These are phyloP conservation scores for Metarhizium sp. DNA, from an alignment of 2,329 filamentous ascomycete species.

Conservation along the genomic window DNA sequence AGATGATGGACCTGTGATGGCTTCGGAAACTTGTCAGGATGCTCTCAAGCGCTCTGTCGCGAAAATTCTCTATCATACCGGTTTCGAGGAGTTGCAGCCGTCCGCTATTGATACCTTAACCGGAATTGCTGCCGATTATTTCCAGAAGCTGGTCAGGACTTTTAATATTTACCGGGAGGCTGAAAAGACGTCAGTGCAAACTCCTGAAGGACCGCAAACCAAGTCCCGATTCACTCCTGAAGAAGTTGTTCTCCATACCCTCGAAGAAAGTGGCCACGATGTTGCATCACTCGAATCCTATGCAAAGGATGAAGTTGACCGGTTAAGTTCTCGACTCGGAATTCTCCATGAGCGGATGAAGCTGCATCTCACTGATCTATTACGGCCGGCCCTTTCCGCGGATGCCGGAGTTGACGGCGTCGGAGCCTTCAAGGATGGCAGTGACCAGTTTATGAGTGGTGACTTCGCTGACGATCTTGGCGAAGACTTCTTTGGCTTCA, in stretches of 20 bases:
- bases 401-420: conserved; percentile 77
- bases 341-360: conserved; percentile 94
- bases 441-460: conserved; percentile 91
- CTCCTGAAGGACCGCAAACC: conserved; percentile 30
- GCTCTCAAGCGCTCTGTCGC: conserved; percentile 84
- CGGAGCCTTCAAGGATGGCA: conserved; percentile 89
- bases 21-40: conserved; percentile 69
- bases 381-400: conserved; percentile 72
- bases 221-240: conserved; percentile 69
- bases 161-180: conserved; percentile 77
- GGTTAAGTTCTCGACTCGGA: conserved; percentile 67
- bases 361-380: conserved; percentile 79
- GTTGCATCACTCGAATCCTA: conserved; percentile 76
- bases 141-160: conserved; percentile 70
- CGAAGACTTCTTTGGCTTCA: conserved; percentile 98
- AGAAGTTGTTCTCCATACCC: conserved; percentile 77
- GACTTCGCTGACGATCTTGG: conserved; percentile 97
- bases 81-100: conserved; percentile 94
- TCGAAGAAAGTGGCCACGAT: conserved; percentile 77
- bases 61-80: conserved; percentile 91
- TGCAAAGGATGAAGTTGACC: conserved; percentile 87
- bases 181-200: conserved; percentile 58
- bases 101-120: conserved; percentile 86
- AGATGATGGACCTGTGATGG: conserved; percentile 82
- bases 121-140: conserved; percentile 82